Base-by-base conservation (phyloP, 1,284 basidiomycete genomes). In the Acaromyces ingoldii region DNA sequence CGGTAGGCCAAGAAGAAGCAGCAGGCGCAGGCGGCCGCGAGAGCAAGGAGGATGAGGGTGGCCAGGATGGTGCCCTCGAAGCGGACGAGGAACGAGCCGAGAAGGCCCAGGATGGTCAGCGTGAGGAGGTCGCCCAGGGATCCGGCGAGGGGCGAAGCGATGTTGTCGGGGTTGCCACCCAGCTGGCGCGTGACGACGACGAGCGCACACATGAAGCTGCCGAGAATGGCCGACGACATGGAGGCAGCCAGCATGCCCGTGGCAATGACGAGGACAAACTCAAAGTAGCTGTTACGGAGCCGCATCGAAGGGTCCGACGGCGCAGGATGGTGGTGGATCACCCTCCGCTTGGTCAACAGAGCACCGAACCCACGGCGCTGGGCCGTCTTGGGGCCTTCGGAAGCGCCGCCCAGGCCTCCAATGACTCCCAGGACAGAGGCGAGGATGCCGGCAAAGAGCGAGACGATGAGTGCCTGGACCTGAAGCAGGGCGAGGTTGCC, bases 81-180 rank as follows among this genome's bases (percentile, higher is more conserved):
- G 29, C 61, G 59, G 25, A 74, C 65, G 33, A 78, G 64, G 1
- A 66, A 57, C 5, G 67, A 69, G 0, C 67, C 65, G 38, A 77
- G 55, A 6, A 77, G 54, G 6, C 74, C 76, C 6, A 78, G 62
- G 30, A 78, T 60, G 6, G 72, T 72, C n/a, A 79, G 82, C 0
- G 93, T 95, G 49, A 96, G 81, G 26, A 98, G 80, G 71, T 97
- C 93, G 7, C 93, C 92, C 0, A 97, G 81, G 60, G 89, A 92
- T 2, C 90, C 84, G 0, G 93, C 93, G 4, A 97, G 80, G 0
- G 93, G 91, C 0, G 92, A 89, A 2, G 91, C 89, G 60, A 97
- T 93, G 74, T 97, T 97, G 73, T 96, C 91, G 50, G 92, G 93
- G 76, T 98, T 87, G 36, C 86, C 81, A 2, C 85, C 83, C 49